These are phyloP conservation scores for Metarhizium rileyi DNA, from an alignment of 2,329 filamentous ascomycete genomes.

Conservation along the genomic window DNA sequence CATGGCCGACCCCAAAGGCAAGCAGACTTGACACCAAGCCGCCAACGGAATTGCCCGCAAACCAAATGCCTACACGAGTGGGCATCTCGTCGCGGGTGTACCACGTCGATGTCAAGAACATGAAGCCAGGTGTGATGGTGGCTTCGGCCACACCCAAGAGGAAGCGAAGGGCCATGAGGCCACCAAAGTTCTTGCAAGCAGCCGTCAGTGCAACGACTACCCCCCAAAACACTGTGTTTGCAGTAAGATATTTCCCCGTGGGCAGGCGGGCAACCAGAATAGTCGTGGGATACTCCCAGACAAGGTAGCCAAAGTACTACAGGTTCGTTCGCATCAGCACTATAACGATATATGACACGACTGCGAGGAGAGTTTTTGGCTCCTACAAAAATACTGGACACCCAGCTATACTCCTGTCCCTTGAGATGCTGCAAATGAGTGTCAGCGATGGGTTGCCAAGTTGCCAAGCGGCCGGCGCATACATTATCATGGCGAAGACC, in stretches of 20 bases:
- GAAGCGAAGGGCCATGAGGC: slow-evolving; percentile 35
- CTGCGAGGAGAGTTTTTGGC: background rate
- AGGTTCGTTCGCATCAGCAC: background rate
- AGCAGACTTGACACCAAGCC: slow-evolving; percentile 38
- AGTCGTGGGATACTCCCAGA: slow-evolving; percentile 39
- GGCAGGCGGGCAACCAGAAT: slow-evolving; percentile 36
- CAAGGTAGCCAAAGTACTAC: slow-evolving; percentile 34
- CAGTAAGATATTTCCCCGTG: slow-evolving; percentile 34
- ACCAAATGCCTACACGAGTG: slow-evolving; percentile 45
- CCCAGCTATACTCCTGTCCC: slow-evolving; percentile 8
- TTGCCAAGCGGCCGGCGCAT: slow-evolving; percentile 1
- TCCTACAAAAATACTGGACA: slow-evolving; percentile 15
- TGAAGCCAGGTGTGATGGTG: slow-evolving; percentile 41
- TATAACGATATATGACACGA: background rate
- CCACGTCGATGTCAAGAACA: slow-evolving; percentile 44
- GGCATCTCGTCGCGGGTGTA: slow-evolving; percentile 38
- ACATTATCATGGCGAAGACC: slow-evolving; percentile 38
- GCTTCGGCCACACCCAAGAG: slow-evolving; percentile 45
- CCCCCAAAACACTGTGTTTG: slow-evolving; percentile 39
- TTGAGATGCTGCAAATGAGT: slow-evolving; percentile 6
- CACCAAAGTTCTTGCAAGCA: slow-evolving; percentile 31
- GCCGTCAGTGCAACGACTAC: slow-evolving; percentile 32
- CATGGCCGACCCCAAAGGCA: slow-evolving; percentile 47
- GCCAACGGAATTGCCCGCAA: slow-evolving; percentile 39
- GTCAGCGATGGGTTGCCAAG: slow-evolving; percentile 7